Evolutionary conservation across 2,329 filamentous ascomycete species (phyloP), one percentile per base, ranked within the genome.

Genomic region (Hansfordia pulvinata): DNA sequence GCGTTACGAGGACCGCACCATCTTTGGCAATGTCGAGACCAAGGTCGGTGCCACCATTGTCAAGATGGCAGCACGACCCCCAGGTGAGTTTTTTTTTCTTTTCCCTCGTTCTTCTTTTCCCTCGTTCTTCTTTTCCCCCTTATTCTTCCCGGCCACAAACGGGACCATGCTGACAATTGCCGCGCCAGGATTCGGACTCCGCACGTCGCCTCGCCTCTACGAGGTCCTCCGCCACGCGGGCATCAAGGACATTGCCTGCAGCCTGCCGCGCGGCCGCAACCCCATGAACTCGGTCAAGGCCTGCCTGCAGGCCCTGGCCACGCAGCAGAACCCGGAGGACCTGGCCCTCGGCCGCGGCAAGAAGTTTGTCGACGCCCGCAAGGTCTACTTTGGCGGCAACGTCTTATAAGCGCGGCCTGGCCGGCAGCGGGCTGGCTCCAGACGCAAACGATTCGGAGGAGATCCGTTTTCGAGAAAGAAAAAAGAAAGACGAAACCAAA

Each of bases 241-340:
- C 37, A 84, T 98, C 44, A 66, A 77, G 36, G 90, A 98, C 51
- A 69, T 98, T 18, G 70, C 85, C 10, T 86, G 83, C 25, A 69
- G 70, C 39, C 86, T 93, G 35, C 76, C 77, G 19, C 78, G 88
- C 23, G 83, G 83, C 35, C 73, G 86, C 44, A 96, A 93, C 64
- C 84, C 85, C 40, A 93, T 96, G 85, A 98, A 98, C 62, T 83
- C 86, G 11, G 80, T 93, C 57, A 94, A 94, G 61, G 90, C 90
- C 10, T 70, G 84, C 20, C 82, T 81, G 54, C 54, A 88, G 52
- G 88, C 86, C 5, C 62, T 98, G 35, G 69, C 72, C 52, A 79
- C 64, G 59, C 90, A 98, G 60, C 72, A 72, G 34, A 65, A 93
- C 46, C 90, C 90, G 17, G 83, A 96, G 50, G 76, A 88, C 47